Evolutionary conservation across 1,284 basidiomycete species (phyloP), one percentile per base, ranked within the genome.

Genomic region (Marasmius oreades): DNA sequence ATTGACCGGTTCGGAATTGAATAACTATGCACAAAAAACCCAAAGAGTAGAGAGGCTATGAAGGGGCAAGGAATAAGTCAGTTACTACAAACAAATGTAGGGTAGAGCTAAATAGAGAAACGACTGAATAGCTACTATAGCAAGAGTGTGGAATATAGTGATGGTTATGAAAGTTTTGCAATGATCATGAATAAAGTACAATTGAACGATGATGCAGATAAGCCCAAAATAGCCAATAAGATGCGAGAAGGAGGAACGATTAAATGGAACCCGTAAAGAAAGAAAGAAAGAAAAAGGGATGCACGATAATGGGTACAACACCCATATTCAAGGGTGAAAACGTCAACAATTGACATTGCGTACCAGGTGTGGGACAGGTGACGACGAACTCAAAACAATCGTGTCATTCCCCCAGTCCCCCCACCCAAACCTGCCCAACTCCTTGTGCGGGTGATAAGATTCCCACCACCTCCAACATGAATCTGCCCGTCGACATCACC

Each of bases 401-500:
- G 24, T 34, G 33, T 20, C 53, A 43, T 36, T 23, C 46, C 23
- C 24, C 36, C n/a, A 24, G 44, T 34, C 51, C 44, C 58, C 42
- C 31, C 58, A 47, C n/a, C 58, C 54, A 47, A 26, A 12, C 58
- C 58, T 31, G 54, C 58, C 58, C 58, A 59, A 55, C 58, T 59
- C 36, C 58, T 50, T 24, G 55, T 59, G 24, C 58, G 43, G 18
- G 51, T 52, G 11, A 47, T 24, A 5, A 31, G 22, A 26, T 47
- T 47, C 24, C 3, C 45, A 22, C 42, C 42, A 11, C 45, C 45
- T 16, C 45, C 45, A 22, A 47, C 45, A 14, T 47, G 5, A 26
- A 47, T 47, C n/a, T n/a, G n/a, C n/a, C n/a, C n/a, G 24, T 24
- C 45, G 20, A 24, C 45, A 28, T 46, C 24, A 37, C 31, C 46